phyloP scores from a whole-genome alignment of 2,329 filamentous ascomycete genomes.

The Fusarium papillatum region DNA sequence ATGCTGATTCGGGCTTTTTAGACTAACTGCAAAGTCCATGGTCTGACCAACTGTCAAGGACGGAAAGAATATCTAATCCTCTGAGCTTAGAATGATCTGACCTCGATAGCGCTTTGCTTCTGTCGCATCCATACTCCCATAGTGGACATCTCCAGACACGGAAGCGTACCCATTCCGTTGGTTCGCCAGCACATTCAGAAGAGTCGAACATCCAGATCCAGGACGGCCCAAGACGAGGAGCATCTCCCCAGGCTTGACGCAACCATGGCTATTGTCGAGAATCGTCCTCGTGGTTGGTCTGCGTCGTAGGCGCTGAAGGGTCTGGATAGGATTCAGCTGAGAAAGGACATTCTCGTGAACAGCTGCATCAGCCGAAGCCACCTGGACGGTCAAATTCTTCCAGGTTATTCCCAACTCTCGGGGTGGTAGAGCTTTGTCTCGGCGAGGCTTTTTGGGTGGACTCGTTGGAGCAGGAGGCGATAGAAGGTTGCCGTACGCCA shows the following conservation, averaged over 20 bases:
- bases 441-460: background rate
- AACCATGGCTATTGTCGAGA: background rate
- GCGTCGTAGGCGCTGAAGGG: background rate
- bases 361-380: background rate
- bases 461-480: background rate
- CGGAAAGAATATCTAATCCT: background rate
- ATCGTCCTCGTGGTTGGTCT: background rate
- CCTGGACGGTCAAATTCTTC: background rate
- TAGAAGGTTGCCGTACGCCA: background rate
- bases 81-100: background rate
- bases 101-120: background rate
- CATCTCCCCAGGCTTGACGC: background rate
- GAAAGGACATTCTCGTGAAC: background rate
- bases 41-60: background rate
- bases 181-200: background rate
- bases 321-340: background rate
- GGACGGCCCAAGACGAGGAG: background rate
- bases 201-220: background rate
- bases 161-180: background rate
- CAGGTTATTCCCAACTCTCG: background rate
- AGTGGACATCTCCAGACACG: background rate
- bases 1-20: background rate
- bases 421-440: background rate
- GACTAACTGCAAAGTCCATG: background rate
- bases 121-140: background rate